Evolutionary conservation across 164 flowering plant species (phyloP), one percentile per base, ranked within the genome.

Genomic region (Vitis riparia): DNA sequence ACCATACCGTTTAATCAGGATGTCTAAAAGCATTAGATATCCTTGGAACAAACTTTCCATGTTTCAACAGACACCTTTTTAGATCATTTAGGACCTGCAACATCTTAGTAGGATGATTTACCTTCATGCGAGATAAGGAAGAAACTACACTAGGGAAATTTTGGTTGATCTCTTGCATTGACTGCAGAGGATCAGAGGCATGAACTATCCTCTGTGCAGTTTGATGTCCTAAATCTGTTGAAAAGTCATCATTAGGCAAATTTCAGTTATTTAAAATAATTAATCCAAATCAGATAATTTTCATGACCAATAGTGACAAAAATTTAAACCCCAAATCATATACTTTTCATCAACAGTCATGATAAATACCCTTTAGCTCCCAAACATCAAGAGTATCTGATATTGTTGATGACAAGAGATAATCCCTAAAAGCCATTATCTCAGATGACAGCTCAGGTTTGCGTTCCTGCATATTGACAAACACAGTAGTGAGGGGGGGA

Each of bases 101-200:
- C 19, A 55, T 66, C n/a, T 10, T 12, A 29, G 57, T 1, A 53
- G 57, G 8, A 68, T 64, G 49, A 8, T 32, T 44, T 75, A 96
- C 98, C 97, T 96, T 96, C 97, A 91, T 93, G 15, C 98, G 94
- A 53, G 99, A 96, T 63, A 96, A 79, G 6, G 97, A 92, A 84
- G 99, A 94, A 72, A 96, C 99, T 50, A 93, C 75, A 76, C 87
- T 92, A 23, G 99, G 99, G 78, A 96, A 96, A 74, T 93, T 93
- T 76, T 93, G 98, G 79, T 80, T 96, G 63, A 96, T 91, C 82
- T 93, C 97, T 79, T 85, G 95, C 99, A 96, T 93, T 72, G 94
- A 82, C 75, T 89, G 98, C 82, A 96, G 71, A 67, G 98, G 98
- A 79, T 96, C 97, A 75, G 94, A 85, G 47, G 99, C 97, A 69